Evolutionary conservation across 176 grass and related monocot species (phyloP).

Genomic region (Ensete ventricosum): DNA sequence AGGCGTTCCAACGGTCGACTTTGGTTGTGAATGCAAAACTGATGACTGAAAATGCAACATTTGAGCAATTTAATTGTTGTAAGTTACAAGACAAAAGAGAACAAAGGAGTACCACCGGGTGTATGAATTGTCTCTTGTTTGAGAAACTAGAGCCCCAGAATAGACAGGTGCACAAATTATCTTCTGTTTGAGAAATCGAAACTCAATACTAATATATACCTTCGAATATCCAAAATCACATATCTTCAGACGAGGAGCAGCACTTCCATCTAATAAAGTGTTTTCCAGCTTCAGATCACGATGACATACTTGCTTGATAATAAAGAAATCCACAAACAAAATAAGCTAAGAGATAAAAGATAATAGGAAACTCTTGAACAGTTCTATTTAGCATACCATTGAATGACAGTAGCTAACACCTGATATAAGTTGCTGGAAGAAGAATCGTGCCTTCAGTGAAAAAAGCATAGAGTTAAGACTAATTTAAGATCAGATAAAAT

Average conservation of each 20-base stretch:
- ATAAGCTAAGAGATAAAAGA: slow-evolving; percentile 15
- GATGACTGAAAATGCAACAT: slow-evolving; percentile 37
- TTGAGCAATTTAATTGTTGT: neutral
- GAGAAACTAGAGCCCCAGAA: neutral
- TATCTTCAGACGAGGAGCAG: slow-evolving; percentile 92
- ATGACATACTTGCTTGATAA: slow-evolving; percentile 98
- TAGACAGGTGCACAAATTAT: neutral
- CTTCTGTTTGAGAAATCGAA: no score
- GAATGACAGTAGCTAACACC: slow-evolving; percentile 96
- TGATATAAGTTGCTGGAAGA: slow-evolving; percentile 96
- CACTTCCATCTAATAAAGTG: slow-evolving; percentile 77
- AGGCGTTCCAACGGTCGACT: slow-evolving; percentile 64
- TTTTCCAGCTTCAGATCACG: slow-evolving; percentile 97
- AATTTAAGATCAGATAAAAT: neutral
- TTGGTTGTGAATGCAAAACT: slow-evolving; percentile 71
- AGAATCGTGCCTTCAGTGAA: slow-evolving; percentile 65
- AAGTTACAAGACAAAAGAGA: no score
- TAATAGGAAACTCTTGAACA: neutral
- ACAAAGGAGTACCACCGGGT: no score
- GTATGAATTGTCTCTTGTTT: neutral
- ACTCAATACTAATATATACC: slow-evolving; percentile 21
- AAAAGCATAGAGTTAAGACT: neutral
- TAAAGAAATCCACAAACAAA: slow-evolving; percentile 27
- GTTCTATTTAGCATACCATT: slow-evolving; percentile 43
- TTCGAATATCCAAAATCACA: slow-evolving; percentile 98